Evolutionary conservation across 2,329 filamentous ascomycete species (phyloP).

Genomic region (Myriosclerotinia scirpicola): DNA sequence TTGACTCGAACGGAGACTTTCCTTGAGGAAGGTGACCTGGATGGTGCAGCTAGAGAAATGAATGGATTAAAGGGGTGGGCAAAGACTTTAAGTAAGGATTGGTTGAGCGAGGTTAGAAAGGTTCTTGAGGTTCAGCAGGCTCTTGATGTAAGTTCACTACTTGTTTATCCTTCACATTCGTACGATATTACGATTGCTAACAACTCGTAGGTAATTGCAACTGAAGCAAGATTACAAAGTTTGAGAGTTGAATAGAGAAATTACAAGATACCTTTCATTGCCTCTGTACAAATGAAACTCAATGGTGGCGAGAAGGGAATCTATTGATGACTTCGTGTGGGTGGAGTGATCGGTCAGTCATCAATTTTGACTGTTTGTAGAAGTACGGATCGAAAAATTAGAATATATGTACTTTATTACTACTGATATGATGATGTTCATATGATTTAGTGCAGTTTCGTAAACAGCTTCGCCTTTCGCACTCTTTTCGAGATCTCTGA

Average conservation of each 20-base stretch:
- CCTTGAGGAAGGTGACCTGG: slow-evolving; percentile 89
- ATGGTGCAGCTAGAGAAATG: slow-evolving; percentile 91
- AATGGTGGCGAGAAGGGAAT: neutral
- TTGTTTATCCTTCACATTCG: slow-evolving; percentile 2
- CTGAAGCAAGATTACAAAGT: slow-evolving; percentile 86
- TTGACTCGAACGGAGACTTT: slow-evolving; percentile 85
- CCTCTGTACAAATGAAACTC: slow-evolving; percentile 33
- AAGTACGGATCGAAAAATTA: slow-evolving; percentile 20
- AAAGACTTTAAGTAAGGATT: slow-evolving; percentile 90
- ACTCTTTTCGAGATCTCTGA: no score
- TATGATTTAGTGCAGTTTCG: neutral
- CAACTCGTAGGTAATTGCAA: slow-evolving; percentile 72
- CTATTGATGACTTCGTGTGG: neutral
- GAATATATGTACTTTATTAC: slow-evolving; percentile 15
- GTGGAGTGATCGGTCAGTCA: slow-evolving; percentile 6
- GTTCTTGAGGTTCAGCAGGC: slow-evolving; percentile 95
- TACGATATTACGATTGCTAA: slow-evolving; percentile 25
- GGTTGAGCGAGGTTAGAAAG: slow-evolving; percentile 86
- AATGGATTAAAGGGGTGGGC: slow-evolving; percentile 92
- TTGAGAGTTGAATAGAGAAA: slow-evolving; percentile 70
- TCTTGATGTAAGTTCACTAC: slow-evolving; percentile 72
- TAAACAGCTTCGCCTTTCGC: no score
- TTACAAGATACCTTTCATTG: slow-evolving; percentile 25
- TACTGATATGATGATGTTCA: neutral
- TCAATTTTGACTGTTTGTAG: slow-evolving; percentile 17